Evolutionary conservation across 352 stramenopile genomes (phyloP).

Genomic region (Pythium grandisporangium): DNA sequence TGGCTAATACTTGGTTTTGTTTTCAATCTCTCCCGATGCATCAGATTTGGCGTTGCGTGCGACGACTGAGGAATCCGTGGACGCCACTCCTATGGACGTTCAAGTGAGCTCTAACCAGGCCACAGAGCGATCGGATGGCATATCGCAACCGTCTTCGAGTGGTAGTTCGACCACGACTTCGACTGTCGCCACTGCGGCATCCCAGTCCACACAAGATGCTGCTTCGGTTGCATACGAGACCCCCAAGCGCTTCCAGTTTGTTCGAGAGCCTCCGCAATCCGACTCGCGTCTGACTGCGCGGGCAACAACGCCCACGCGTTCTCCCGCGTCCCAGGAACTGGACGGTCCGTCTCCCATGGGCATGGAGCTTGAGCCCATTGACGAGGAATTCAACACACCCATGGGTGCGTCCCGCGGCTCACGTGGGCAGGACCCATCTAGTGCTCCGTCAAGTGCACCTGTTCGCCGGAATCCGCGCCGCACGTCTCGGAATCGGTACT

Average conservation of each 20-base stretch:
- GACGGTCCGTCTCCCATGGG: no score
- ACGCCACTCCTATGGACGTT: conserved; percentile 9
- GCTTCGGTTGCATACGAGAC: conserved; percentile 30
- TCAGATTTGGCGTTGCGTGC: conserved; percentile 12
- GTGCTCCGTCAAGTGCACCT: conserved; percentile 36
- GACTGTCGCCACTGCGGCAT: conserved; percentile 11
- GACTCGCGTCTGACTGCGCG: conserved; percentile 39
- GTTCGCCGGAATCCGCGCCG: conserved; percentile 70
- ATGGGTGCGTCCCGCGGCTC: conserved; percentile 38
- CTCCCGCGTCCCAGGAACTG: conserved; percentile 49
- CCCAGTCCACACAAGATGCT: conserved; percentile 20
- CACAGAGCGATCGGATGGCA: background rate
- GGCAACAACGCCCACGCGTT: conserved; percentile 18
- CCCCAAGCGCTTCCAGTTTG: conserved; percentile 73
- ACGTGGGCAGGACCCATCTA: conserved; percentile 50
- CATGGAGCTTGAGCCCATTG: conserved; percentile 72
- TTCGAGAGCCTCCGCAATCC: conserved; percentile 45
- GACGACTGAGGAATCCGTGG: background rate
- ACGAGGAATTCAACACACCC: conserved; percentile 81
- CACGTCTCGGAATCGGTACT: conserved; percentile 59
- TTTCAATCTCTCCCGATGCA: background rate
- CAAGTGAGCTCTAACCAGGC: conserved; percentile 3
- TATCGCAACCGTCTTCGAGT: no score
- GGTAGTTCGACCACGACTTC: no score
- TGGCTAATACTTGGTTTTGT: background rate